Evolutionary conservation across 23 red algal genomes (phyloP).

Genomic region (Gracilaria gracilis): DNA sequence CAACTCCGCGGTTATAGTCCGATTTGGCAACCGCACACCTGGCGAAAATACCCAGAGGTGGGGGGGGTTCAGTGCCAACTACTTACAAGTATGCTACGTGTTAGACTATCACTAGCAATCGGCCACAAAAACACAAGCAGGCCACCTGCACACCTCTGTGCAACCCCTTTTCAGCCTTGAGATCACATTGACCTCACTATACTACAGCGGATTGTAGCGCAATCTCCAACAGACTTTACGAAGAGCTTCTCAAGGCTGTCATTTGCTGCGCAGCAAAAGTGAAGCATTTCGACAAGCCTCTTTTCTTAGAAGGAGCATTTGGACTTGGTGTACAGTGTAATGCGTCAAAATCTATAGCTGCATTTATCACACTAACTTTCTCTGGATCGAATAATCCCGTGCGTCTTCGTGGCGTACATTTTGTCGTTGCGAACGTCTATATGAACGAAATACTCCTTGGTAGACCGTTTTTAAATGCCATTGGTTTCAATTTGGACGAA

Average conservation of each 20-base stretch:
- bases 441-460: conserved; percentile 20
- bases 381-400: conserved; percentile 24
- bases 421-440: neutral
- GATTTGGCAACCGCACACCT: neutral
- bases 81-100: too few relatives aligned
- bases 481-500: conserved; percentile 33
- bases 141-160: too few relatives aligned
- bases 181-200: too few relatives aligned
- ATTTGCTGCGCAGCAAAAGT: neutral
- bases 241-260: neutral
- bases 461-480: neutral
- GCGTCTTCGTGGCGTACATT: conserved; percentile 10
- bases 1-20: neutral
- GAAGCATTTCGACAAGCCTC: too few relatives aligned
- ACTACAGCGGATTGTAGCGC: too few relatives aligned
- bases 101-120: too few relatives aligned
- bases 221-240: neutral
- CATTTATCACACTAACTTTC: conserved; percentile 10
- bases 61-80: neutral
- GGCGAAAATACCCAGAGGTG: neutral
- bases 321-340: neutral
- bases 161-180: too few relatives aligned
- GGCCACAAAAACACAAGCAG: too few relatives aligned
- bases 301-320: neutral
- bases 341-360: neutral